Conservation (phyloP, 495 filamentous ascomycete species). For the Filosporella fistucella region DNA sequence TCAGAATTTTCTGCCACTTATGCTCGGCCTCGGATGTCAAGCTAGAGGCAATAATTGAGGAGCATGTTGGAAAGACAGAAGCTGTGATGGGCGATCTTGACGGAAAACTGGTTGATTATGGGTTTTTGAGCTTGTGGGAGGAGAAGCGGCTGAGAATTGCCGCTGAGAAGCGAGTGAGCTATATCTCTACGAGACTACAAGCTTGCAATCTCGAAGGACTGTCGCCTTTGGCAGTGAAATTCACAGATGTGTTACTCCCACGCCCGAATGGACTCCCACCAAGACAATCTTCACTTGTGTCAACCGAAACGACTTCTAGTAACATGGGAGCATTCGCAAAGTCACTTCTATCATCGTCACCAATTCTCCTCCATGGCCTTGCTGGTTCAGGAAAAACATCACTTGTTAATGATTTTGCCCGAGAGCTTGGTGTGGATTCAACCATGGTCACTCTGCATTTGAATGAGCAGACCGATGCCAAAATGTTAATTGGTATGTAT, state of each 20-base stretch:
- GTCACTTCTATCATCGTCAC: constrained; percentile 57
- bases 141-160: constrained; percentile 45
- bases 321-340: constrained; percentile 68
- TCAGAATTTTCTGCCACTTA: constrained; percentile 73
- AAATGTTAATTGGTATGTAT: constrained; percentile 90
- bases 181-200: constrained; percentile 6
- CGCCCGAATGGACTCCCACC: constrained; percentile 48
- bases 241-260: constrained; percentile 63
- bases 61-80: constrained; percentile 53
- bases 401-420: constrained; percentile 76
- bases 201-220: constrained; percentile 15
- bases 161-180: constrained; percentile 28
- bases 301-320: constrained; percentile 61
- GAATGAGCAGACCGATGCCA: constrained; percentile 96
- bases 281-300: constrained; percentile 53
- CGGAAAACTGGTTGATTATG: constrained; percentile 72
- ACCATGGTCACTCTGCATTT: constrained; percentile 88
- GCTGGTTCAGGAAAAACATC: constrained; percentile 90
- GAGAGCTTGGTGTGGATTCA: constrained; percentile 63
- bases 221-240: constrained; percentile 34
- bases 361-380: constrained; percentile 76
- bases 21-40: constrained; percentile 77
- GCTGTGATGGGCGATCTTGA: constrained; percentile 70
- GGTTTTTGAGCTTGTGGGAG: constrained; percentile 79
- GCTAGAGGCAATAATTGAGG: constrained; percentile 61